phyloP scores from a whole-genome alignment of 148 eudicot species.

The Camellia japonica region DNA sequence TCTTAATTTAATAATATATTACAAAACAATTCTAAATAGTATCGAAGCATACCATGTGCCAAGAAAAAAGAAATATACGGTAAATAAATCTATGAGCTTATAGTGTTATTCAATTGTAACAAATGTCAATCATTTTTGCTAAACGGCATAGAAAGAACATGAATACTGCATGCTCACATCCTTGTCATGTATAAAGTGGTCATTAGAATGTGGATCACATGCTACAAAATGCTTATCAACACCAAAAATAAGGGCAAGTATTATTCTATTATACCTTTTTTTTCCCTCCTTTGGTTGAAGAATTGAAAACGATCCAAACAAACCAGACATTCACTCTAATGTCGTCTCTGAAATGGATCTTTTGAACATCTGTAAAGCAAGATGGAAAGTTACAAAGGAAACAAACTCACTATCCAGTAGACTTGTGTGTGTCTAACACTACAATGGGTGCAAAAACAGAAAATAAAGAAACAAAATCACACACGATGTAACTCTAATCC shows the following conservation, averaged over 20 bases:
- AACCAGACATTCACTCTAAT: constrained; percentile 61
- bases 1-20: too few relatives aligned
- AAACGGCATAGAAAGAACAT: too few relatives aligned
- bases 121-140: too few relatives aligned
- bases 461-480: neutral
- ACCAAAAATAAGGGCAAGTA: neutral
- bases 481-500: neutral
- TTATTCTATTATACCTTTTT: constrained; percentile 41
- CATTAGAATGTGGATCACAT: neutral
- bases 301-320: constrained; percentile 65
- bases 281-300: constrained; percentile 53
- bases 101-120: too few relatives aligned
- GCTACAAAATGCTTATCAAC: neutral
- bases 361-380: constrained; percentile 50
- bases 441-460: neutral
- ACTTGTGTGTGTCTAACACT: neutral
- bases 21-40: too few relatives aligned
- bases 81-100: too few relatives aligned
- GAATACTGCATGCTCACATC: too few relatives aligned
- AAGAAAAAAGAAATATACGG: too few relatives aligned
- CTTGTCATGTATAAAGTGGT: too few relatives aligned
- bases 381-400: neutral
- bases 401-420: neutral
- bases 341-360: constrained; percentile 78
- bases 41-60: too few relatives aligned